Base-by-base conservation (phyloP, 306 rosid genomes). In the Citrullus amarus region DNA sequence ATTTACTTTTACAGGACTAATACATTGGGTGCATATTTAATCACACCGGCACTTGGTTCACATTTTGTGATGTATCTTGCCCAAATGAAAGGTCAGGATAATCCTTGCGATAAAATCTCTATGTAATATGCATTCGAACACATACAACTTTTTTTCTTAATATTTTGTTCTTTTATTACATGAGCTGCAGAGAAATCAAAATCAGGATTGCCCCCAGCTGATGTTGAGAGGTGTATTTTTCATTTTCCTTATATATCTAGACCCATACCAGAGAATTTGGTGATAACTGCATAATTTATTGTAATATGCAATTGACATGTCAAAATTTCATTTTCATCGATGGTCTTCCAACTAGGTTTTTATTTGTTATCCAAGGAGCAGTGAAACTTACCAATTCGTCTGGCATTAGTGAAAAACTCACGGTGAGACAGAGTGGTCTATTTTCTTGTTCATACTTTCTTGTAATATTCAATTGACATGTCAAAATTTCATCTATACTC, bases 41-140 rank as follows among this genome's bases (percentile, higher is more conserved):
- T 95, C 80, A 78, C 97, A 30, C 97, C 97, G 0, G 88, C 87
- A 58, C 85, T 86, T 62, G 99, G 97, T 61, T 90, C 99, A 54
- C 93, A 91, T 86, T 95, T 95, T 69, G 87, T 86, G 50, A 95
- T 95, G 97, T 95, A 91, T 86, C 87, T 95, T 41, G 97, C 97
- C 46, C 91, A 92, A 85, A 85, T 95, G 91, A 89, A 91, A 91
- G 97, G 98, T 95, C 63, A 14, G 88, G 55, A 39, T 82, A 59
- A 71, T 58, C 75, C 61, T 59, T 55, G 61, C 48, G 51, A 55
- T 58, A 30, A 67, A 4, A 22, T 55, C 41, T 38, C 60, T 41
- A 43, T 75, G 25, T 57, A 15, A 2, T 8, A 34, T 34, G 2
- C 44, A 15, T 16, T 13, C 32, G 5, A 44, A 73, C 11, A 30